Percentiles rank a stretch among this genome's conserved stretches.
Evolutionary conservation across 805 yeast genomes (phyloP).

Genomic region (Yamadazyma ubonensis): DNA sequence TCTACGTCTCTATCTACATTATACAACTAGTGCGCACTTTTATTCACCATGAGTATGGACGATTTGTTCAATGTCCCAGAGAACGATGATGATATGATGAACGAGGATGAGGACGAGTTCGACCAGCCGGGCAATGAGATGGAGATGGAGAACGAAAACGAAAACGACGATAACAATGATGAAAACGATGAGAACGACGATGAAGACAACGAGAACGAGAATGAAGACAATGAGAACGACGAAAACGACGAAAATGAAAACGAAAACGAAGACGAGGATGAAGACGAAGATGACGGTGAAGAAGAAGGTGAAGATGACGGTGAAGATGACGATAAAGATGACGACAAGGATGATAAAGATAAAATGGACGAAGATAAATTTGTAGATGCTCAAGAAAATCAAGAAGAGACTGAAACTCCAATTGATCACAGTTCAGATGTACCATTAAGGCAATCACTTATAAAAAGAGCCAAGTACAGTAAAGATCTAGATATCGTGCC

Average conservation of each 20-base stretch:
- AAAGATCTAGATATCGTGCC: slow-evolving; percentile 72
- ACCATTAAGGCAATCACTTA: slow-evolving; percentile 26
- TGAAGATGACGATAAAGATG: slow-evolving; percentile 17
- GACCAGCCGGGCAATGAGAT: slow-evolving; percentile 20
- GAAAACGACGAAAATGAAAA: slow-evolving; percentile 19
- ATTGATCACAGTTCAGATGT: too few species aligned
- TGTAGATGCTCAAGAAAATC: slow-evolving; percentile 13
- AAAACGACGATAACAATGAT: slow-evolving; percentile 9
- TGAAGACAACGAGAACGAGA: slow-evolving; percentile 19
- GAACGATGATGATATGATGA: slow-evolving; percentile 13
- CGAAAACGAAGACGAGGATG: slow-evolving; percentile 18
- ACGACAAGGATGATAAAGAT: slow-evolving; percentile 18
- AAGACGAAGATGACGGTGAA: slow-evolving; percentile 19
- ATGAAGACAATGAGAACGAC: slow-evolving; percentile 20
- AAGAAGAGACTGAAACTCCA: too few species aligned
- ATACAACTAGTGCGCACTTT: slow-evolving; percentile 10
- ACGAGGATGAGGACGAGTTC: slow-evolving; percentile 21
- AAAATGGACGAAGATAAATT: slow-evolving; percentile 17
- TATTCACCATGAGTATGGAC: slow-evolving; percentile 21
- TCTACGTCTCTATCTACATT: neutral
- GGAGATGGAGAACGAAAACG: slow-evolving; percentile 18
- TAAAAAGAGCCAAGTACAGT: slow-evolving; percentile 49
- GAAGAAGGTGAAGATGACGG: slow-evolving; percentile 15
- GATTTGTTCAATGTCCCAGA: slow-evolving; percentile 24
- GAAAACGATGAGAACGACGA: slow-evolving; percentile 13